phyloP scores from a whole-genome alignment of 2,329 filamentous ascomycete species.

The Bipolaris zeicola region DNA sequence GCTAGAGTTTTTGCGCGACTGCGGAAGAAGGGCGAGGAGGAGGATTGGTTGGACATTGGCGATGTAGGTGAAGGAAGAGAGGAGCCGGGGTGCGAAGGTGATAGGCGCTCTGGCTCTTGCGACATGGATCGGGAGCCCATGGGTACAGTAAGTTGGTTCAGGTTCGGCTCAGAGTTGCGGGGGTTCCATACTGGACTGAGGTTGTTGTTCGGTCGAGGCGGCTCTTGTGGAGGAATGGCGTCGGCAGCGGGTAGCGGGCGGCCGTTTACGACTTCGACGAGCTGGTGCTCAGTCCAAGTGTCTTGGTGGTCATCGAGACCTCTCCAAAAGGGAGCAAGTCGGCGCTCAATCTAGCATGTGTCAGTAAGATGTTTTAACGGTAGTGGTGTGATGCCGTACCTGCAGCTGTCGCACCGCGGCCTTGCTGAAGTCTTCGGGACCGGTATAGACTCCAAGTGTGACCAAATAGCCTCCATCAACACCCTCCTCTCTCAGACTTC shows the following conservation, averaged over 20 bases:
- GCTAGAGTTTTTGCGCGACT: conserved; percentile 88
- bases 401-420: conserved; percentile 84
- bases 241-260: conserved; percentile 84
- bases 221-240: conserved; percentile 74
- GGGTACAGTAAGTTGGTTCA: conserved; percentile 78
- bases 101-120: conserved; percentile 72
- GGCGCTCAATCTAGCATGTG: conserved; percentile 79
- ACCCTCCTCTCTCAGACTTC: conserved; percentile 88
- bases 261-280: conserved; percentile 87
- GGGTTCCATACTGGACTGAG: conserved; percentile 50
- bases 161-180: conserved; percentile 62
- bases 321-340: conserved; percentile 92
- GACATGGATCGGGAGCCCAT: conserved; percentile 79
- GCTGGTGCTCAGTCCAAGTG: conserved; percentile 91
- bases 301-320: conserved; percentile 87
- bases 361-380: conserved; percentile 18
- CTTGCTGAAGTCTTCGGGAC: conserved; percentile 92
- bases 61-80: conserved; percentile 64
- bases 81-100: conserved; percentile 67
- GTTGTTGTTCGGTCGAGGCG: conserved; percentile 52
- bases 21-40: conserved; percentile 67
- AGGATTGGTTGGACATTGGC: conserved; percentile 51
- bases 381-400: conserved; percentile 60
- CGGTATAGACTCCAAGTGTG: conserved; percentile 91
- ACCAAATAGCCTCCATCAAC: conserved; percentile 95